Conservation (phyloP, 768 basidiomycete species). For the Glaciozyma antarctica region DNA sequence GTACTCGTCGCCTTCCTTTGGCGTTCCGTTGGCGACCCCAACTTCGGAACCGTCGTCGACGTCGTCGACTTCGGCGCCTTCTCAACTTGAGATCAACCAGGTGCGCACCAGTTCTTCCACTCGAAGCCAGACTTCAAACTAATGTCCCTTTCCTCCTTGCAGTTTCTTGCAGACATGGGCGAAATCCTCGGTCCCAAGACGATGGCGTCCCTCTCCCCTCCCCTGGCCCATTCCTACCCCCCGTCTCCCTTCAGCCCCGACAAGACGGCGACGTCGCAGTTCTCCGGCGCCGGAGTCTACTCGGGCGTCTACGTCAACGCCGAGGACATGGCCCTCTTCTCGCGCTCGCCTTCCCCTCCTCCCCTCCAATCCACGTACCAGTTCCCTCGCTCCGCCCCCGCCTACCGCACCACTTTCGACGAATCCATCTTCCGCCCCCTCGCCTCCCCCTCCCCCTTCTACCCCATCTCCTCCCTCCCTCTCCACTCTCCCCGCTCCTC, state of each 20-base stretch:
- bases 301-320: conserved; percentile 18
- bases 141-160: background rate
- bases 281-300: background rate
- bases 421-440: background rate
- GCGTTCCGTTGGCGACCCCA: no score
- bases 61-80: no score
- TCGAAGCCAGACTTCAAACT: no score
- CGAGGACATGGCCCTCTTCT: background rate
- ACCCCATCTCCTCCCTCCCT: no score
- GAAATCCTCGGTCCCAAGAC: conserved; percentile 19
- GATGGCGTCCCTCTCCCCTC: conserved; percentile 1
- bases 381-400: background rate
- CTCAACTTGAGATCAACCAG: no score
- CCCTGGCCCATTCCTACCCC: background rate
- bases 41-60: no score
- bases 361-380: no score
- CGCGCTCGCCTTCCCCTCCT: background rate
- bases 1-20: no score
- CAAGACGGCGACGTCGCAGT: background rate
- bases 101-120: no score
- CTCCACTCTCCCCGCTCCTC: background rate
- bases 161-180: conserved; percentile 25
- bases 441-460: no score
- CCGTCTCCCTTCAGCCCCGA: no score
- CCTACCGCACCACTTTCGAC: background rate